These are phyloP conservation scores for Juglanconis juglandina DNA, from an alignment of 2,329 filamentous ascomycete species.

Conservation along the genomic window DNA sequence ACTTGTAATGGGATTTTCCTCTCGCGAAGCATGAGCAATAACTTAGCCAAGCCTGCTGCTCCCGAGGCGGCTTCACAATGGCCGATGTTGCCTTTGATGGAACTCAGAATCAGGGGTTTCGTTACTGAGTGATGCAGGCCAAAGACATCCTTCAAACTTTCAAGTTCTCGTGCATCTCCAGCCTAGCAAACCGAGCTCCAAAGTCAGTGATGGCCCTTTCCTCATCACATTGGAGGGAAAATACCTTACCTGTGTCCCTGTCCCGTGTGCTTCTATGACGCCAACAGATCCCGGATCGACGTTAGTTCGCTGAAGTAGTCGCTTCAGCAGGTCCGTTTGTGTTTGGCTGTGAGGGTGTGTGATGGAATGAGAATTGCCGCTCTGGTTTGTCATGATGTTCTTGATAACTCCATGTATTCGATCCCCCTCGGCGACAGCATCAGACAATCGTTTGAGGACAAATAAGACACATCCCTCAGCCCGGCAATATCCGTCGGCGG, in stretches of 20 bases:
- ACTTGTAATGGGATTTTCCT: constrained; percentile 43
- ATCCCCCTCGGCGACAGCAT: constrained; percentile 46
- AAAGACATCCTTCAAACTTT: constrained; percentile 29
- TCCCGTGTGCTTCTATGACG: too few species aligned
- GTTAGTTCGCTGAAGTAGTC: too few species aligned
- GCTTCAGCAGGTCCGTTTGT: too few species aligned
- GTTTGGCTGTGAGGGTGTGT: constrained; percentile 24
- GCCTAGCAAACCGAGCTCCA: too few species aligned
- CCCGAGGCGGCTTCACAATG: constrained; percentile 44
- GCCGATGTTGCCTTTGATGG: constrained; percentile 36
- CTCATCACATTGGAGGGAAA: too few species aligned
- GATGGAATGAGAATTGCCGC: constrained; percentile 29
- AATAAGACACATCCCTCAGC: constrained; percentile 44
- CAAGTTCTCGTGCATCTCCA: constrained; percentile 30
- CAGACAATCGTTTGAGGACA: constrained; percentile 43
- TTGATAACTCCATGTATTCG: constrained; percentile 37
- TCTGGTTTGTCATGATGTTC: constrained; percentile 36
- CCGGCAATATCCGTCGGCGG: constrained; percentile 47
- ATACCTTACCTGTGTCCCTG: too few species aligned
- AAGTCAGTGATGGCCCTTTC: too few species aligned
- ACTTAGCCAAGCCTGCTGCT: constrained; percentile 36
- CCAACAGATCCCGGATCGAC: too few species aligned
- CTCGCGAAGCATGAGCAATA: constrained; percentile 43
- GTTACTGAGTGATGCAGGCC: background rate
- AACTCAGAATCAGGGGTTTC: background rate